These are phyloP conservation scores for Leishmania gerbilli DNA, from an alignment of 208 protist genomes.

Conservation along the genomic window DNA sequence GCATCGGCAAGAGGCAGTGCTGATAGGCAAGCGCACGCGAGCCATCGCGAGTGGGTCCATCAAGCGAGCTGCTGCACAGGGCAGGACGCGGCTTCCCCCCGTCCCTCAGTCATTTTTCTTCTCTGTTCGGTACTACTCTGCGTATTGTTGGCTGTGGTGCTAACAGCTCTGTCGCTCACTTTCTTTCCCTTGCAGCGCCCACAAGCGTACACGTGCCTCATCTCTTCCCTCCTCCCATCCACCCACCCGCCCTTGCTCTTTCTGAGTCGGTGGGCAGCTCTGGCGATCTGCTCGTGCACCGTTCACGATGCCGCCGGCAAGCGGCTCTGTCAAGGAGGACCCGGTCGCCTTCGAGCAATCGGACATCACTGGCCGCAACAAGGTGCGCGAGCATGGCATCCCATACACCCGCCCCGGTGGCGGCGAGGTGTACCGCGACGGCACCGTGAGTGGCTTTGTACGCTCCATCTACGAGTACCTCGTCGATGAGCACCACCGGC, in stretches of 20 bases:
- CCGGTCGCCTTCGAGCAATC: background rate
- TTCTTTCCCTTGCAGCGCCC: background rate
- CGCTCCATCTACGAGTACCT: slow-evolving; percentile 23
- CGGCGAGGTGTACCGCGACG: slow-evolving; percentile 23
- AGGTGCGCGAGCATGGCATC: slow-evolving; percentile 8
- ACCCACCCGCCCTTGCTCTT: background rate
- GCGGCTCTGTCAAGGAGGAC: slow-evolving; percentile 15
- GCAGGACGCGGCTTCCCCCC: background rate
- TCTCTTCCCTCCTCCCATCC: background rate
- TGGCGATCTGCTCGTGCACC: background rate
- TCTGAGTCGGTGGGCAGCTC: no score
- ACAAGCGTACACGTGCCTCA: background rate
- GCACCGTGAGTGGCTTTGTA: slow-evolving; percentile 11
- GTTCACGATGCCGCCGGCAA: slow-evolving; percentile 13
- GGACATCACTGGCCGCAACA: background rate
- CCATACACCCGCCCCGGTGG: slow-evolving; percentile 34
- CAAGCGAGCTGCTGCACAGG: background rate
- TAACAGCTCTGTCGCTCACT: background rate
- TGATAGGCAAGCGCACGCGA: background rate
- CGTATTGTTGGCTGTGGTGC: background rate
- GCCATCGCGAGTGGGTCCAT: background rate
- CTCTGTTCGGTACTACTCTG: background rate
- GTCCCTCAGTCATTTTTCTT: background rate
- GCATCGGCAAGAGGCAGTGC: background rate
- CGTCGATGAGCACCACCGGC: slow-evolving; percentile 24